Base-by-base conservation (phyloP, 352 stramenopile species). In the Aphanomyces astaci region DNA sequence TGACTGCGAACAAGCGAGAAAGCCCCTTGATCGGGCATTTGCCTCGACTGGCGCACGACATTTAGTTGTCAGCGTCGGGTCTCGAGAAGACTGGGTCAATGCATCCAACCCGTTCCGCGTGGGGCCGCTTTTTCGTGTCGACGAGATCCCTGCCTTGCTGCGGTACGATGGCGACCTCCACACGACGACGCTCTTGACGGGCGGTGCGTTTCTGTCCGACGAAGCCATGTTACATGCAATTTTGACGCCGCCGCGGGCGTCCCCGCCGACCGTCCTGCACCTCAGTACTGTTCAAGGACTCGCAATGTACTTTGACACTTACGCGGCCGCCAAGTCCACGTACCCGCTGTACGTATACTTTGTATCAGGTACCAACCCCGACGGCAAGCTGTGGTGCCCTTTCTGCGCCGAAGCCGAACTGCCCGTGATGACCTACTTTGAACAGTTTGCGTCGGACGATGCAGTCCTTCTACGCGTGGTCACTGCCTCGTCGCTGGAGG, bases 101-200 rank as follows among this genome's bases (percentile, higher is more conserved):
- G 70, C 84, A 59, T 78, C 79, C 71, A 90, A 90, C 52, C 71
- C 75, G 33, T 90, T 93, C 63, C 73, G 76, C 31, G 80, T 89
- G 71, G 90, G 90, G 65, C 78, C 90, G 70, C 73, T 90, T 43
- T 90, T 93, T 67, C 89, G 91, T 68, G 87, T 93, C 36, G 81
- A 91, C 74, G 88, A 88, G 39, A 74, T 93, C 53, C 84, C 84
- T 27, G 81, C 84, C 30, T 60, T 93, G 15, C 83, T 93, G 64
- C 78, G 79, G 15, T 91, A 93, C 73, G 80, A 93, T 11, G 82
- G 81, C 51, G 73, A 75, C 39, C 80, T 82, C 13, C 89, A 91
- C 64, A 87, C 84, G 49, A 86, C 80, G 15, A 36, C 30, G 22
- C 63, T 72, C 40, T 76, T 93, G 69, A 78, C 90, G 52, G 78